Base-by-base conservation (phyloP, 1,139 yeast genomes). In the Protomyces inouyei region DNA sequence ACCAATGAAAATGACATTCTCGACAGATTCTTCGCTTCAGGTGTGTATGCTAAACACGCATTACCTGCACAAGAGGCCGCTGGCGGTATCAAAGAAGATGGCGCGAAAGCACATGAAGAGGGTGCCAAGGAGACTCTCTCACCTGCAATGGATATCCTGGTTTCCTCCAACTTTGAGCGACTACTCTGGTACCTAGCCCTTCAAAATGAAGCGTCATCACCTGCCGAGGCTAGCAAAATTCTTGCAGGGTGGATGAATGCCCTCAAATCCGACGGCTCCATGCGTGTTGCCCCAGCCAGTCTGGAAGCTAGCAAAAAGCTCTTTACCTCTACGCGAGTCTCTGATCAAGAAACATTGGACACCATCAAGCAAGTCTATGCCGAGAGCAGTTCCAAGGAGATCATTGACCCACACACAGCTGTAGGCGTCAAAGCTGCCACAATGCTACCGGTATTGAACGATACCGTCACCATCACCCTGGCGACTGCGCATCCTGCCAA, bases 401-500 rank as follows among this genome's bases (percentile, higher is more conserved):
- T 95, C 63, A 79, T 92, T 70, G 99, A 93, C 74, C 99, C 99
- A 61, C 99, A 93, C 75, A 83, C 97, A 53, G 92, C 99, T 38
- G 96, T 93, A 64, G 98, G 98, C 73, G 87, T 95, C 56, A 82
- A 86, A 66, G 87, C 95, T 35, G 80, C 95, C 45, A 16, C 52
- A 64, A 12, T 63, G 21, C 37, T 48, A 65, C 70, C 59, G 71
- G 79, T 79, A 51, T 76, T 71, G n/a, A 70, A 76, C 21, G 73
- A 78, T 36, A 74, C 80, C 55, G 75, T 78, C 64, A 89, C 89
- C 75, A 82, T 93, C 60, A 88, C 97, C 4, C 83, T 93, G 67
- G 88, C 98, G 1, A 93, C 98, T 55, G 98, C 98, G 6, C 98
- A 93, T 74, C 98, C 98, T 53, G 98, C 98, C 67, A 93, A 93